These are phyloP conservation scores for Poa annua DNA, from an alignment of 176 grass and related monocot species.

Conservation along the genomic window DNA sequence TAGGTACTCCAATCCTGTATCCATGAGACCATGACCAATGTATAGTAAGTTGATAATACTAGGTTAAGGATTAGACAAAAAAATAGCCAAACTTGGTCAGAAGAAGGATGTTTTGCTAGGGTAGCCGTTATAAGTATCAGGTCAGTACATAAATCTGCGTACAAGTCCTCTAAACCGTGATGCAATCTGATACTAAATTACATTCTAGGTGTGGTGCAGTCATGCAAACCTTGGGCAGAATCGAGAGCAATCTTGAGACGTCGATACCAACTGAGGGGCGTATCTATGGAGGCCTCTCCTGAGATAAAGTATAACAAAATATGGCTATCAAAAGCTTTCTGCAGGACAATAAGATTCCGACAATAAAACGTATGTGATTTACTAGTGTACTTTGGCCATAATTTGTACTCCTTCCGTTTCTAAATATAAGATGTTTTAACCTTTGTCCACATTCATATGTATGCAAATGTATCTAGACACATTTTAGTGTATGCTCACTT, in stretches of 20 bases:
- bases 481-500: too few species aligned
- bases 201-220: neutral
- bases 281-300: conserved; percentile 27
- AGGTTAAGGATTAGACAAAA: neutral
- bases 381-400: neutral
- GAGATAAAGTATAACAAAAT: conserved; percentile 5
- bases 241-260: conserved; percentile 62
- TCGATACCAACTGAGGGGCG: conserved; percentile 51
- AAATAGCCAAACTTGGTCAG: neutral
- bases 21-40: neutral
- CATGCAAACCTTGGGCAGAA: conserved; percentile 52
- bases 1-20: conserved; percentile 60
- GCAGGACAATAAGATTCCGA: neutral
- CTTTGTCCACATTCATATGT: too few species aligned
- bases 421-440: too few species aligned
- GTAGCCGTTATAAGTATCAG: neutral
- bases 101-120: neutral
- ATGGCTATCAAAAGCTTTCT: neutral
- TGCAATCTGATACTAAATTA: neutral
- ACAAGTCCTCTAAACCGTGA: neutral
- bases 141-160: neutral
- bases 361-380: neutral
- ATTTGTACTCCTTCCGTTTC: neutral
- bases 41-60: neutral
- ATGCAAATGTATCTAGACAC: too few species aligned